Evolutionary conservation across 768 basidiomycete species (phyloP).

Genomic region (Gloeostereum incarnatum): DNA sequence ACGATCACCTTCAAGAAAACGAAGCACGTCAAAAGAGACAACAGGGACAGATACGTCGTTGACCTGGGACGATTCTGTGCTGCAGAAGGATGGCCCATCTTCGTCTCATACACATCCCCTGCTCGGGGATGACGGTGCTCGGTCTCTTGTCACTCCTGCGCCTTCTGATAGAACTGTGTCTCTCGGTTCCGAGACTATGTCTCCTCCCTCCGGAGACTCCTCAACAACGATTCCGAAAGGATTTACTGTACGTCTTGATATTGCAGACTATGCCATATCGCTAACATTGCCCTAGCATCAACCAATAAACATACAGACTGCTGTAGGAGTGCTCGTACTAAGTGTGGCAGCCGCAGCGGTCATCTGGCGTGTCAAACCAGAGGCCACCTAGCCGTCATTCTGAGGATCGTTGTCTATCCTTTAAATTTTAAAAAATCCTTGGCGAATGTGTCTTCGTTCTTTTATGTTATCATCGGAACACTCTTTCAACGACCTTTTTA

Average conservation of each 20-base stretch:
- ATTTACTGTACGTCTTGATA: not conserved
- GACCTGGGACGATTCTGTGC: not conserved
- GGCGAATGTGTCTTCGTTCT: not conserved
- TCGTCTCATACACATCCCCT: too few relatives aligned
- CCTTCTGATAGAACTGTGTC: slow-evolving; percentile 8
- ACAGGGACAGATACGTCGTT: slow-evolving; percentile 6
- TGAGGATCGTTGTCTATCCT: too few relatives aligned
- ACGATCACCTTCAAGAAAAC: slow-evolving; percentile 8
- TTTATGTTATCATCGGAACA: not conserved
- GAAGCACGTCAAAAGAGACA: slow-evolving; percentile 6
- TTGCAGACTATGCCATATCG: not conserved
- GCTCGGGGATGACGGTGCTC: too few relatives aligned
- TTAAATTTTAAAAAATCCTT: too few relatives aligned
- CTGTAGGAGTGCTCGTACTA: slow-evolving; percentile 55
- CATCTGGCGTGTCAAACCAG: slow-evolving; percentile 53
- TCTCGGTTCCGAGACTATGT: not conserved
- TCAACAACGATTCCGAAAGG: slow-evolving; percentile 1
- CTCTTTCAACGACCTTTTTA: not conserved
- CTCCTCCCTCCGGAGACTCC: not conserved
- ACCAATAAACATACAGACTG: slow-evolving; percentile 39
- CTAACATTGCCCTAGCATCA: slow-evolving; percentile 8
- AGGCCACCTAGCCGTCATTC: too few relatives aligned
- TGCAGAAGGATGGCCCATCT: not conserved
- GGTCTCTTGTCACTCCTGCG: slow-evolving; percentile 17
- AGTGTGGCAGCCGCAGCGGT: slow-evolving; percentile 66